Conservation (phyloP, 2,329 filamentous ascomycete species). For the Colletotrichum endophyticum region DNA sequence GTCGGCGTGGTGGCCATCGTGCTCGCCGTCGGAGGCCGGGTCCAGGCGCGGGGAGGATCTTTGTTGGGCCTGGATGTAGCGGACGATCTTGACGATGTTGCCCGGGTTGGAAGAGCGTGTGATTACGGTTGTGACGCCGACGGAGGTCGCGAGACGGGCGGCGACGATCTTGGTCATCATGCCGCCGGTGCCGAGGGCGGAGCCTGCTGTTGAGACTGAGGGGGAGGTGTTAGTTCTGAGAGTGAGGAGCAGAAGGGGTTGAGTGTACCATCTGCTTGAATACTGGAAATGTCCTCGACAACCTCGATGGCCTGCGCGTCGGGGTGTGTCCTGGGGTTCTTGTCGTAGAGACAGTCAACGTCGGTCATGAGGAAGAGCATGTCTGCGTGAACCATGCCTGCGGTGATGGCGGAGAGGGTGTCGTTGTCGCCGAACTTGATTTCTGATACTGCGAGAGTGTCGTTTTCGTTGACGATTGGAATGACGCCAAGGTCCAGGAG, state of each 20-base stretch:
- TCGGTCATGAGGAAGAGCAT: slow-evolving; percentile 99
- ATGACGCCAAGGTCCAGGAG: slow-evolving; percentile 94
- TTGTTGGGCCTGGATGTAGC: slow-evolving; percentile 69
- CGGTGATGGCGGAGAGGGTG: slow-evolving; percentile 93
- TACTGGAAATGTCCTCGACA: slow-evolving; percentile 82
- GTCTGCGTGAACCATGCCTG: slow-evolving; percentile 96
- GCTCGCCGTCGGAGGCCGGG: slow-evolving; percentile 8
- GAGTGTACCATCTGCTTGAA: slow-evolving; percentile 77
- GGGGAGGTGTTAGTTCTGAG: not conserved
- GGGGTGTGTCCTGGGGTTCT: slow-evolving; percentile 85
- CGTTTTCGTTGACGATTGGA: slow-evolving; percentile 98
- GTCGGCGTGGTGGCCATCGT: slow-evolving; percentile 32
- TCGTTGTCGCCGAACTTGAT: slow-evolving; percentile 99
- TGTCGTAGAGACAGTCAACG: slow-evolving; percentile 96
- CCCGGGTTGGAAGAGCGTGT: slow-evolving; percentile 92
- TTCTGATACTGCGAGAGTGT: slow-evolving; percentile 94
- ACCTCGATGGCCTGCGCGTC: slow-evolving; percentile 91
- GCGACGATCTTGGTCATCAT: slow-evolving; percentile 99
- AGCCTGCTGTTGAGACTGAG: slow-evolving; percentile 85
- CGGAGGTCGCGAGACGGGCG: slow-evolving; percentile 88
- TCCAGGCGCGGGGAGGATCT: slow-evolving; percentile 27
- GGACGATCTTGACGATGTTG: slow-evolving; percentile 87
- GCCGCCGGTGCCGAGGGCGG: slow-evolving; percentile 87
- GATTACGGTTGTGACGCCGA: slow-evolving; percentile 94
- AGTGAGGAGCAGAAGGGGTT: not conserved